Evolutionary conservation across 2,329 filamentous ascomycete species (phyloP).

Genomic region (Aspergillus eucalypticola): DNA sequence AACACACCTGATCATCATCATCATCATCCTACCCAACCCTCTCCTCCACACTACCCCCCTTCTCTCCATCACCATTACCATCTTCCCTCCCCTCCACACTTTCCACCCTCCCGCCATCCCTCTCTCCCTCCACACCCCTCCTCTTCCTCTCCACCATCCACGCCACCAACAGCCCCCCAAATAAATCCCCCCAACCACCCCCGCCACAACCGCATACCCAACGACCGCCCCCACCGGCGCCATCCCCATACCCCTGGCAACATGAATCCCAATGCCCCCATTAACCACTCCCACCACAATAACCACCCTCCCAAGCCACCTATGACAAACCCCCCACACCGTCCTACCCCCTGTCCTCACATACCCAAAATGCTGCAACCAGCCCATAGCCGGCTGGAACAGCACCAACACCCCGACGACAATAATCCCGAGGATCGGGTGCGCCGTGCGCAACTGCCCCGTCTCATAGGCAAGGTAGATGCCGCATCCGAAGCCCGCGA

Average conservation of each 20-base stretch:
- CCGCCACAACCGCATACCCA: conserved; percentile 16
- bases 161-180: not conserved
- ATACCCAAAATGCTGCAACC: conserved; percentile 55
- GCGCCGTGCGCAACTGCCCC: conserved; percentile 42
- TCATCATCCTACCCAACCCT: not conserved
- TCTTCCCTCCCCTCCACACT: not conserved
- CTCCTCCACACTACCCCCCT: not conserved
- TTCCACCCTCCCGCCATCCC: not conserved
- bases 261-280: conserved; percentile 56
- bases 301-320: conserved; percentile 56
- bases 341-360: conserved; percentile 49
- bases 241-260: conserved; percentile 37
- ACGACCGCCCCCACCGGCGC: conserved; percentile 12
- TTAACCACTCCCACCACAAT: conserved; percentile 58
- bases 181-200: conserved; percentile 9
- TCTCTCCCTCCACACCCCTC: not conserved
- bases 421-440: conserved; percentile 57
- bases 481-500: conserved; percentile 54
- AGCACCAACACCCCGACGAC: conserved; percentile 55
- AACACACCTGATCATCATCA: no score
- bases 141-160: no score
- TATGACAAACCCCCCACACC: conserved; percentile 52
- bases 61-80: not conserved
- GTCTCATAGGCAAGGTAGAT: conserved; percentile 49
- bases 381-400: conserved; percentile 56